Percentiles rank a stretch among this genome's conserved stretches.
Evolutionary conservation across 257 asterid species (phyloP).

Genomic region (Penstemon barbatus): DNA sequence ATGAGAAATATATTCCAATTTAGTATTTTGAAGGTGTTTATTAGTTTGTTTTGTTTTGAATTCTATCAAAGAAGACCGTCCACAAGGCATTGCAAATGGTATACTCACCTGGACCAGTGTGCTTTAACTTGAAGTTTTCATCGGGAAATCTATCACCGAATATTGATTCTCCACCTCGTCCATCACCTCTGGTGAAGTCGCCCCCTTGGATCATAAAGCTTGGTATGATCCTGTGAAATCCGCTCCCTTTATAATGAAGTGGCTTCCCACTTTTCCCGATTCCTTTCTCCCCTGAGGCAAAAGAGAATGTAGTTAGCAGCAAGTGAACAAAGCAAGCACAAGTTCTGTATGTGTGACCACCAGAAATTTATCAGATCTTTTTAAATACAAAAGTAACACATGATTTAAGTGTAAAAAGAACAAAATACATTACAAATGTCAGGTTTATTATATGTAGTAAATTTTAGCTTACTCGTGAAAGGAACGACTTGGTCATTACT

Average conservation of each 20-base stretch:
- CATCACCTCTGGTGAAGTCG: conserved; percentile 90
- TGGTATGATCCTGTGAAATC: conserved; percentile 88
- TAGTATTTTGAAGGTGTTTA: not conserved
- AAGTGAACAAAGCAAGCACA: not conserved
- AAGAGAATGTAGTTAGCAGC: not conserved
- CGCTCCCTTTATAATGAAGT: conserved; percentile 82
- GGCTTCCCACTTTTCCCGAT: conserved; percentile 70
- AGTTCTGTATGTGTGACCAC: not conserved
- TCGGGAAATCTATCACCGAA: conserved; percentile 71
- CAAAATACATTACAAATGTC: not conserved
- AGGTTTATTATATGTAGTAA: not conserved
- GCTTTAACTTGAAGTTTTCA: conserved; percentile 82
- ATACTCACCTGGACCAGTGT: conserved; percentile 77
- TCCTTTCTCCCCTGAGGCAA: conserved; percentile 82
- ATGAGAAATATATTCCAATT: not conserved
- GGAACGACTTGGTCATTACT: not conserved
- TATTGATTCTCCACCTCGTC: conserved; percentile 93
- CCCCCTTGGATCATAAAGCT: conserved; percentile 98
- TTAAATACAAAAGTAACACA: not conserved
- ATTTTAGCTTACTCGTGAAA: not conserved
- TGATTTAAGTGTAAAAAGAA: too few relatives aligned
- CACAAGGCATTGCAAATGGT: conserved; percentile 8
- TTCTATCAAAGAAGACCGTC: not conserved
- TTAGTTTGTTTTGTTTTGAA: not conserved
- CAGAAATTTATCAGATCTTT: not conserved